Evolutionary conservation across 208 protist species (phyloP), one percentile per base, ranked within the genome.

Genomic region (Vickermania spadyakhi): DNA sequence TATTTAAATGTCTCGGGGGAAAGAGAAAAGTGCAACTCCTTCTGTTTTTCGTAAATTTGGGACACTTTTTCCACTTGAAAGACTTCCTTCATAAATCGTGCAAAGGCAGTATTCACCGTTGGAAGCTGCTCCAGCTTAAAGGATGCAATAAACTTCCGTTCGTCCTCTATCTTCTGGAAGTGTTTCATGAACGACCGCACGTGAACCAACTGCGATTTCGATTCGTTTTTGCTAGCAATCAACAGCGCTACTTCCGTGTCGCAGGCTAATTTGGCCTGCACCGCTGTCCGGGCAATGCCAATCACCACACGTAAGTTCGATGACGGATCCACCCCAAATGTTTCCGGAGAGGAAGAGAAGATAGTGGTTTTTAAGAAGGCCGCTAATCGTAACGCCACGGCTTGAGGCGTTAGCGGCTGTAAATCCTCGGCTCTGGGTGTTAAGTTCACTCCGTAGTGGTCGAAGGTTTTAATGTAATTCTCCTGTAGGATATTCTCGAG

Each of bases 181-280:
- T 81, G 53, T 22, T 75, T 70, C 22, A 74, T 50, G 7, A 84
- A 76, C 3, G 76, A 86, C 21, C 78, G 75, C 18, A 86, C 71
- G 0, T 66, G 75, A 11, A 89, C 77, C 0, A 68, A 54, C 3
- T 53, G 23, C 3, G 42, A 18, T n/a, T 26, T 51, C 29, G 60
- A 2, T 18, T 56, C 50, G 2, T 28, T 30, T 28, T 60, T 30
- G 28, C 56, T 25, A n/a, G 31, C 26, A n/a, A 28, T 25, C 60
- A 79, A 56, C 42, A 36, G 31, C 3, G 57, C 31, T 29, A 79
- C 75, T 55, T 86, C 73, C 0, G 59, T 77, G 27, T 91, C 82
- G 61, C 88, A 91, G 26, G 84, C 88, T 30, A 94, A 77, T 73
- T 94, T 94, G 3, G 88, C 84, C n/a, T 89, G 29, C 14, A 85